Evolutionary conservation across 1,139 yeast species (phyloP).

Genomic region (Lipomyces yarrowii): DNA sequence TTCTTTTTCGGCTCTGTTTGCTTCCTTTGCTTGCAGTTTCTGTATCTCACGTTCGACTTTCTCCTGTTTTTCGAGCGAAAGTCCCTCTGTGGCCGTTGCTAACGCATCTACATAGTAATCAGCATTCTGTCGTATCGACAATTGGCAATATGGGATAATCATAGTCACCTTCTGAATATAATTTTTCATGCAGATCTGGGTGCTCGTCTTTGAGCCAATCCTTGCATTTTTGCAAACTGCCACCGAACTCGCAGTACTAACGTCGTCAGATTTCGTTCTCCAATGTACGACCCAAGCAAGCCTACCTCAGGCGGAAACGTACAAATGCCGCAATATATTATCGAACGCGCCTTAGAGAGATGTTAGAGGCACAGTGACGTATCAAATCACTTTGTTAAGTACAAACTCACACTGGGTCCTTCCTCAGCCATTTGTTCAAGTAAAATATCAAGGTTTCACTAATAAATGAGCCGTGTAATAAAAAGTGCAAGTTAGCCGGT

Average conservation of each 20-base stretch:
- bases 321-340: slow-evolving; percentile 78
- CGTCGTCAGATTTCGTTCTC: not conserved
- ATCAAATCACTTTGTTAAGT: not conserved
- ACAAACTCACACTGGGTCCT: not conserved
- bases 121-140: not conserved
- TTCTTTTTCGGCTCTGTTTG: slow-evolving; percentile 84
- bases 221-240: slow-evolving; percentile 77
- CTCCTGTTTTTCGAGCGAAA: slow-evolving; percentile 76
- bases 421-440: not conserved
- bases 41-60: slow-evolving; percentile 79
- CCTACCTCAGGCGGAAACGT: slow-evolving; percentile 74
- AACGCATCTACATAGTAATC: slow-evolving; percentile 25
- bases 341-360: slow-evolving; percentile 15
- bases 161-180: slow-evolving; percentile 59
- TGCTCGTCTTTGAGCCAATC: slow-evolving; percentile 72
- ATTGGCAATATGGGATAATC: not conserved
- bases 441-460: not conserved
- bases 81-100: slow-evolving; percentile 54
- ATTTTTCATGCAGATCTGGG: slow-evolving; percentile 55
- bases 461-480: not conserved
- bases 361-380: not conserved
- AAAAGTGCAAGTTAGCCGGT: not conserved
- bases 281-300: not conserved
- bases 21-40: slow-evolving; percentile 87
- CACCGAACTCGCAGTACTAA: slow-evolving; percentile 86